Evolutionary conservation across 164 flowering plant genomes (phyloP).

Genomic region (Stephania yunnanensis): DNA sequence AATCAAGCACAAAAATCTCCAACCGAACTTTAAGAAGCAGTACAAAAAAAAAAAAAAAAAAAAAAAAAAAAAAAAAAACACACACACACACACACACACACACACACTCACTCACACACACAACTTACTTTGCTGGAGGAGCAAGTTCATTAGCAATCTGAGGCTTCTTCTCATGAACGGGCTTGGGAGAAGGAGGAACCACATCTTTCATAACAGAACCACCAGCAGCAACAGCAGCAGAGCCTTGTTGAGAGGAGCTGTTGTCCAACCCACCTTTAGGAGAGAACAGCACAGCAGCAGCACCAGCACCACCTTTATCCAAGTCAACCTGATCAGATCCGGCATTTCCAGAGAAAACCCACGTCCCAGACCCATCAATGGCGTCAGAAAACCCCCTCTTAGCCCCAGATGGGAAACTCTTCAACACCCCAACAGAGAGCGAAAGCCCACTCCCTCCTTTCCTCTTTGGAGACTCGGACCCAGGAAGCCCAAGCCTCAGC

Average conservation of each 20-base stretch:
- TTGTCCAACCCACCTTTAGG: constrained; percentile 36
- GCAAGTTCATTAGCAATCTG: constrained; percentile 36
- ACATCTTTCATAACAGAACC: constrained; percentile 23
- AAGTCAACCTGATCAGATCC: constrained; percentile 42
- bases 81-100: no score
- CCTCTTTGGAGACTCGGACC: constrained; percentile 71
- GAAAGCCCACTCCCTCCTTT: constrained; percentile 17
- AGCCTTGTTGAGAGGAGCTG: constrained; percentile 16
- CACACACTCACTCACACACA: neutral
- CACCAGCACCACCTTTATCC: constrained; percentile 30
- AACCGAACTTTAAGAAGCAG: neutral
- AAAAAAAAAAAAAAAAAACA: neutral
- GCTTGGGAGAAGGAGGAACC: constrained; percentile 28
- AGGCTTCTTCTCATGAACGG: constrained; percentile 44
- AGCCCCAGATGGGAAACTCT: constrained; percentile 49
- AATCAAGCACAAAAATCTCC: neutral
- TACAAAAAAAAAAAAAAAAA: neutral
- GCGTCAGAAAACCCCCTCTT: constrained; percentile 74
- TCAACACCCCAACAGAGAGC: constrained; percentile 19
- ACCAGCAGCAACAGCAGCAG: constrained; percentile 6
- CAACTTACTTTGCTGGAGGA: constrained; percentile 42
- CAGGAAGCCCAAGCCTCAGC: constrained; percentile 87
- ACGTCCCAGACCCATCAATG: constrained; percentile 50
- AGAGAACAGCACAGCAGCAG: constrained; percentile 26
- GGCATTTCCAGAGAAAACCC: constrained; percentile 53